phyloP scores from a whole-genome alignment of 306 rosid genomes.

The Ormosia semicastrata region DNA sequence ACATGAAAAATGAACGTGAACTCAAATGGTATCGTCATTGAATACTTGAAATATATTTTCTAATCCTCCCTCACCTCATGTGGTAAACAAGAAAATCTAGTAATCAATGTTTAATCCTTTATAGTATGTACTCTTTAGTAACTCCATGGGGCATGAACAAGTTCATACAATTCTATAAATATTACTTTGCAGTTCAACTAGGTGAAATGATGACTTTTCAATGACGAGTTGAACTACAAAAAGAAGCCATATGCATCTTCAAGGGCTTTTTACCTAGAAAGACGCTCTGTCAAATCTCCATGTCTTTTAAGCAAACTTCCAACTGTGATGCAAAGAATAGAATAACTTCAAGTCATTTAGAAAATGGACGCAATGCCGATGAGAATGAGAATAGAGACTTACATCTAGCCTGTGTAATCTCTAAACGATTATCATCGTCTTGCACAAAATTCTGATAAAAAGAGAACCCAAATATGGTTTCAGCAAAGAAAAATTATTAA shows the following conservation, averaged over 20 bases:
- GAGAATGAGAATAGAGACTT: slow-evolving; percentile 26
- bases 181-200: too few species aligned
- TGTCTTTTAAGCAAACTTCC: slow-evolving; percentile 78
- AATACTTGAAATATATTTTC: not conserved
- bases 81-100: not conserved
- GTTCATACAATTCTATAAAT: too few species aligned
- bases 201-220: not conserved
- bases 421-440: slow-evolving; percentile 78
- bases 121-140: not conserved
- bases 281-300: slow-evolving; percentile 76
- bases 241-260: not conserved
- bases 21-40: not conserved
- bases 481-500: not conserved
- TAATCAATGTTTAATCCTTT: not conserved
- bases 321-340: slow-evolving; percentile 52
- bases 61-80: not conserved
- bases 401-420: slow-evolving; percentile 81
- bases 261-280: slow-evolving; percentile 61
- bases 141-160: not conserved
- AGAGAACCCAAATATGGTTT: slow-evolving; percentile 1
- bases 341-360: slow-evolving; percentile 14
- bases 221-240: slow-evolving; percentile 9
- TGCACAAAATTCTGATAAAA: slow-evolving; percentile 60
- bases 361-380: not conserved
- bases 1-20: not conserved